Evolutionary conservation across 306 rosid genomes (phyloP).

Genomic region (Heteromeles arbutifolia): DNA sequence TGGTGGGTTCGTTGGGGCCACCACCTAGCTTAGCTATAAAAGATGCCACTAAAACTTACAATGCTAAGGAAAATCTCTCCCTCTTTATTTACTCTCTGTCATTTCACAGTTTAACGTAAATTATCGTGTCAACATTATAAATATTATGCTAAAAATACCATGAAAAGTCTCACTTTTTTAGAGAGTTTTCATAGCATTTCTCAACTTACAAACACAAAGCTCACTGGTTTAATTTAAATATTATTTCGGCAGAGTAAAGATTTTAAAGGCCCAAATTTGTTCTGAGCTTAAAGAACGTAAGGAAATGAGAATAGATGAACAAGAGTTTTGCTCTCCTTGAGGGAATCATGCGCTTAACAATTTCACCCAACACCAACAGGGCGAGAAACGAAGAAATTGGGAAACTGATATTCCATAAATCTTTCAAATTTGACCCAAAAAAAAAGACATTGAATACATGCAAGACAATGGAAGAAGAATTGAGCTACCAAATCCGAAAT

Average conservation of each 20-base stretch:
- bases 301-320: background rate
- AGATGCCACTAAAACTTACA: too few relatives aligned
- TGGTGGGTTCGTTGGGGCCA: conserved; percentile 3
- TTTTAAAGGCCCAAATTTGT: background rate
- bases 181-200: too few relatives aligned
- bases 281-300: background rate
- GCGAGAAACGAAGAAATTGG: background rate
- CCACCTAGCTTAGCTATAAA: background rate
- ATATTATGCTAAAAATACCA: too few relatives aligned
- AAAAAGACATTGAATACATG: background rate
- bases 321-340: too few relatives aligned
- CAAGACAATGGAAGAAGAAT: background rate
- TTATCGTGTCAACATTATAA: too few relatives aligned
- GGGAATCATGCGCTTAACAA: too few relatives aligned
- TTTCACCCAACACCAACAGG: too few relatives aligned
- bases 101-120: too few relatives aligned
- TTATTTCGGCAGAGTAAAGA: background rate
- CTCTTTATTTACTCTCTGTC: too few relatives aligned
- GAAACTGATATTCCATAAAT: background rate
- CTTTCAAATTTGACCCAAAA: background rate
- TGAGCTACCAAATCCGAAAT: background rate
- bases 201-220: too few relatives aligned
- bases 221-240: background rate
- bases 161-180: too few relatives aligned
- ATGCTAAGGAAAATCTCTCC: too few relatives aligned